phyloP scores from a whole-genome alignment of 2,329 filamentous ascomycete species.

The Aphanocladium album region DNA sequence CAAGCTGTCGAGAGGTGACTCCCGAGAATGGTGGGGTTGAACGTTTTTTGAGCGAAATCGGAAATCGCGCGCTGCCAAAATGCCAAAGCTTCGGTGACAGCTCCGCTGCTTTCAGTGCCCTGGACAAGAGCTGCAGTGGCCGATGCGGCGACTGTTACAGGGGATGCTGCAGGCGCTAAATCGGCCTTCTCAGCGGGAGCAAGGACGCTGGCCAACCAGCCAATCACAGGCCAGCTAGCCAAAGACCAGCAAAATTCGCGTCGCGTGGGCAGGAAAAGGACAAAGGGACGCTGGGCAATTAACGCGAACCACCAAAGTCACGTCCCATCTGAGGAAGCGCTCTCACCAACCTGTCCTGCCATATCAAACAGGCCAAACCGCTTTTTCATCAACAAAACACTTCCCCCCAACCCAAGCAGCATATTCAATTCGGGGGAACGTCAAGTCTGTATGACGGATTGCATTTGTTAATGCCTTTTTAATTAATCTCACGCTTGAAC shows the following conservation, averaged over 20 bases:
- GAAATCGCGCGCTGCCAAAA: background rate
- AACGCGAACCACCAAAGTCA: slow-evolving; percentile 5
- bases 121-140: no score
- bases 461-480: background rate
- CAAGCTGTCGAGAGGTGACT: background rate
- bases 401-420: background rate
- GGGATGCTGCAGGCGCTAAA: no score
- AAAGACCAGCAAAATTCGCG: slow-evolving; percentile 1
- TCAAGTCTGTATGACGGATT: background rate
- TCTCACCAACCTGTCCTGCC: background rate
- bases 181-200: no score
- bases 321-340: background rate
- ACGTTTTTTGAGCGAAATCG: background rate
- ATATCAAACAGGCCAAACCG: background rate
- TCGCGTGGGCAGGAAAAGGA: slow-evolving; percentile 1
- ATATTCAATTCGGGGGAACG: background rate
- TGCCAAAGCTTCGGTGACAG: no score
- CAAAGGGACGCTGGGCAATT: background rate
- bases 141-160: no score
- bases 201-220: background rate
- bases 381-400: background rate
- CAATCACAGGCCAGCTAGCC: background rate
- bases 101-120: no score
- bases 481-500: no score
- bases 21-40: background rate